Evolutionary conservation across 495 filamentous ascomycete species (phyloP), one percentile per base, ranked within the genome.

Genomic region (Neurospora africana): DNA sequence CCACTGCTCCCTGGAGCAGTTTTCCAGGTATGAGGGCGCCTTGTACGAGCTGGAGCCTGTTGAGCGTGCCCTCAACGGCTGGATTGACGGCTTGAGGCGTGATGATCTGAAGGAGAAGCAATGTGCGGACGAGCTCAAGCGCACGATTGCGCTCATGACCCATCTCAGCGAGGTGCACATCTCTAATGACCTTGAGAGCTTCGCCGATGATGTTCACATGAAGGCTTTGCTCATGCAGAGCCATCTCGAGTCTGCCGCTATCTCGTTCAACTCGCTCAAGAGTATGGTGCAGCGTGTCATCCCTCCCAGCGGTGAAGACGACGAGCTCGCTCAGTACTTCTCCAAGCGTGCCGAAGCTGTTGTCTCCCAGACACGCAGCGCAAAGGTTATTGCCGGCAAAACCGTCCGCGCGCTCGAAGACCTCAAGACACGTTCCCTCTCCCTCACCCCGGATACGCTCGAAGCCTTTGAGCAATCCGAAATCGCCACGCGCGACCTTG

Each of bases 21-120:
- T 98, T 79, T 84, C 82, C 65, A 87, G 83, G 72, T 92, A 91
- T 74, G 91, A 92, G 75, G 89, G 87, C 37, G 91, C 94, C 8
- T 79, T 95, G 61, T 93, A 94, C 75, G 95, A 98, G 77, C 84
- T 98, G 74, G 94, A 97, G 78, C 94, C 95, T 4, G 93, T 98
- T 17, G 95, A 99, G 81, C 85, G 93, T 41, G 92, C 92, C 1
- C 81, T 98, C 44, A 96, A 97, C 76, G 88, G 87, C 37, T 98
- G 94, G 90, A 90, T 98, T 74, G 94, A 98, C 47, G 86, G 85
- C 3, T 77, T 97, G 68, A 89, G 92, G 73, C 89, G 89, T 69
- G 93, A 97, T 75, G 94, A 98, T 70, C 79, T 98, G n/a, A 92
- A 93, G 77, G 89, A 91, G 82, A 89, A 90, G 76, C 90, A 93